Conservation (phyloP, 192 early-diverging fungal species). For the Linnemannia schmuckeri region DNA sequence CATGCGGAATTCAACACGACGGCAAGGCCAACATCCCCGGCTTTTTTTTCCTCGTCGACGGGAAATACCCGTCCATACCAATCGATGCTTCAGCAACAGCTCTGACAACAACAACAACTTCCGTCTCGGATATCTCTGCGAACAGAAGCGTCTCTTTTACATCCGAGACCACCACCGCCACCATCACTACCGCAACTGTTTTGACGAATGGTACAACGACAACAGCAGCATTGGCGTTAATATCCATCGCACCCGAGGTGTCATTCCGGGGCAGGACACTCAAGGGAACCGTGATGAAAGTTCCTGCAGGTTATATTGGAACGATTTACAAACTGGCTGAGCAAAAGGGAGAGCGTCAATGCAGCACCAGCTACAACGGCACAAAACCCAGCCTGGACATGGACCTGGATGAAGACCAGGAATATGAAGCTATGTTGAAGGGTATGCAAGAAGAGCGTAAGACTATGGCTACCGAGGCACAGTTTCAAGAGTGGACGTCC, state of each 20-base stretch:
- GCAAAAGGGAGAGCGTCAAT: neutral
- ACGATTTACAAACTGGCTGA: slow-evolving; percentile 17
- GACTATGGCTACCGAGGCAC: slow-evolving; percentile 21
- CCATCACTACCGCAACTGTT: neutral
- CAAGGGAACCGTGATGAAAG: slow-evolving; percentile 32
- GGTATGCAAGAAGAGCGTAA: slow-evolving; percentile 51
- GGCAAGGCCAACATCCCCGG: slow-evolving; percentile 41
- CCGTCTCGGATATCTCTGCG: neutral
- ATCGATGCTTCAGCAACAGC: neutral
- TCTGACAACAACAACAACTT: neutral
- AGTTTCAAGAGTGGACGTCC: slow-evolving; percentile 39
- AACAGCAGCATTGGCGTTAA: neutral
- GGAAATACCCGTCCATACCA: slow-evolving; percentile 20
- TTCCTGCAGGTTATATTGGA: slow-evolving; percentile 36
- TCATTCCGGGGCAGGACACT: slow-evolving; percentile 52
- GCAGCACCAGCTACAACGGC: neutral
- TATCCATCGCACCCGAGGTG: slow-evolving; percentile 15
- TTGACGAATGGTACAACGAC: neutral
- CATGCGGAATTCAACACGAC: slow-evolving; percentile 53
- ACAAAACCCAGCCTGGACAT: neutral
- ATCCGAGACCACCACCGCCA: neutral
- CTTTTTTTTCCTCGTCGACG: slow-evolving; percentile 53
- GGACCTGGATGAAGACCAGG: slow-evolving; percentile 30
- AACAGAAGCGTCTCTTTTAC: neutral
- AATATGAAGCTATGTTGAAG: slow-evolving; percentile 46